Evolutionary conservation across 2,329 filamentous ascomycete genomes (phyloP).

Genomic region (Dryadomyces sulphureus): DNA sequence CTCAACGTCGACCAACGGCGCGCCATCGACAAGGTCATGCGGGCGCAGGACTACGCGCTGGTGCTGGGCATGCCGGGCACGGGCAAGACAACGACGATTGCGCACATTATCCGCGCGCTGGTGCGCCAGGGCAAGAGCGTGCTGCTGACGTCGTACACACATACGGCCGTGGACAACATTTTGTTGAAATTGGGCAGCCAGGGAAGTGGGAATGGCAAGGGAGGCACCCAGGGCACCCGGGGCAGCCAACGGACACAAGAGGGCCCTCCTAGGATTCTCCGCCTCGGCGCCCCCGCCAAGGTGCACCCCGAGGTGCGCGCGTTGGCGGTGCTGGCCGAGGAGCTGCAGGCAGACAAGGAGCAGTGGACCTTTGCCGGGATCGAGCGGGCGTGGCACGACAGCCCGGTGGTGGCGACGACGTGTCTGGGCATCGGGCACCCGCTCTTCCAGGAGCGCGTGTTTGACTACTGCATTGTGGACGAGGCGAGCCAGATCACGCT

Average conservation of each 20-base stretch:
- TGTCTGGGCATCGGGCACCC: constrained; percentile 85
- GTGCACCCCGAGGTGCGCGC: constrained; percentile 76
- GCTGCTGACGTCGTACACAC: constrained; percentile 86
- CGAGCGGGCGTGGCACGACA: constrained; percentile 67
- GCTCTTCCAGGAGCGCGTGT: constrained; percentile 74
- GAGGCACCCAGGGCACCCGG: constrained; percentile 26
- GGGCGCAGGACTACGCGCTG: constrained; percentile 86
- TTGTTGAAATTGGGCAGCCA: constrained; percentile 56
- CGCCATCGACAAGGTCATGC: constrained; percentile 92
- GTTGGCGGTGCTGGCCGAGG: constrained; percentile 72
- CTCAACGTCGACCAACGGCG: constrained; percentile 79
- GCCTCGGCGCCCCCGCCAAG: constrained; percentile 74
- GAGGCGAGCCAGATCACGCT: constrained; percentile 96
- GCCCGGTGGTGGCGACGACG: constrained; percentile 84
- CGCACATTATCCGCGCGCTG: constrained; percentile 86
- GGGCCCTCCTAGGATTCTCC: too few species aligned
- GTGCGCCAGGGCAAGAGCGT: constrained; percentile 85
- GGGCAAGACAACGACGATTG: constrained; percentile 95
- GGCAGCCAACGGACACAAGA: too few species aligned
- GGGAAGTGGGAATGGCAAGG: constrained; percentile 27
- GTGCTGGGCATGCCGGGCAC: constrained; percentile 97
- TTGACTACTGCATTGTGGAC: constrained; percentile 97
- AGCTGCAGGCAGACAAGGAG: constrained; percentile 49
- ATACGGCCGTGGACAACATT: constrained; percentile 97
- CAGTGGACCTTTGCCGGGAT: constrained; percentile 61